Evolutionary conservation across 2,329 filamentous ascomycete species (phyloP).

Genomic region (Lasiodiplodia gonubiensis): DNA sequence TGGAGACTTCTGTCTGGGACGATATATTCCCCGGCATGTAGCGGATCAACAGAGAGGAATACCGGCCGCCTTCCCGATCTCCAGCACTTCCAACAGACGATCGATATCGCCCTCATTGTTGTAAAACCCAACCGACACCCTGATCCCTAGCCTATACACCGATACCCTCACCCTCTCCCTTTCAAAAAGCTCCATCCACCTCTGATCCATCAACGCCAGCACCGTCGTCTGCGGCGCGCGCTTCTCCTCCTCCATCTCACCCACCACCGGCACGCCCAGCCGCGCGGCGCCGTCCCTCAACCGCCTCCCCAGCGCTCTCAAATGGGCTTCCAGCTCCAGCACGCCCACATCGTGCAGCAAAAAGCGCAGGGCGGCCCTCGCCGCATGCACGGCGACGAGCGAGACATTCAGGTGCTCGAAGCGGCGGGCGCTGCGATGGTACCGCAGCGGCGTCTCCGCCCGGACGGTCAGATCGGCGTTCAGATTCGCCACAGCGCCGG

Average conservation of each 20-base stretch:
- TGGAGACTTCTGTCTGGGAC: background rate
- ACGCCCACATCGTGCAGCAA: background rate
- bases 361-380: background rate
- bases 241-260: background rate
- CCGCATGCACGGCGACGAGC: background rate
- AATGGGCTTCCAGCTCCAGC: background rate
- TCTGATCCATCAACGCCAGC: background rate
- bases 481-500: background rate
- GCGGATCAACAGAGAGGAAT: background rate
- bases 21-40: background rate
- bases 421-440: background rate
- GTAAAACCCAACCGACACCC: background rate
- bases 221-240: background rate
- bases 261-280: background rate
- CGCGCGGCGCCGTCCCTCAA: background rate
- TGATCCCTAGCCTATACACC: background rate
- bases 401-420: slow-evolving; percentile 10
- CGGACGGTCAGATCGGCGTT: background rate
- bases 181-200: background rate
- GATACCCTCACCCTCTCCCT: background rate
- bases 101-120: slow-evolving; percentile 1
- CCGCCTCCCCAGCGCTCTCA: background rate
- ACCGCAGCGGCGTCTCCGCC: background rate
- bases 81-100: background rate
- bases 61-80: background rate